These are phyloP conservation scores for Carex parvula DNA, from an alignment of 176 grass and related monocot species.

Conservation along the genomic window DNA sequence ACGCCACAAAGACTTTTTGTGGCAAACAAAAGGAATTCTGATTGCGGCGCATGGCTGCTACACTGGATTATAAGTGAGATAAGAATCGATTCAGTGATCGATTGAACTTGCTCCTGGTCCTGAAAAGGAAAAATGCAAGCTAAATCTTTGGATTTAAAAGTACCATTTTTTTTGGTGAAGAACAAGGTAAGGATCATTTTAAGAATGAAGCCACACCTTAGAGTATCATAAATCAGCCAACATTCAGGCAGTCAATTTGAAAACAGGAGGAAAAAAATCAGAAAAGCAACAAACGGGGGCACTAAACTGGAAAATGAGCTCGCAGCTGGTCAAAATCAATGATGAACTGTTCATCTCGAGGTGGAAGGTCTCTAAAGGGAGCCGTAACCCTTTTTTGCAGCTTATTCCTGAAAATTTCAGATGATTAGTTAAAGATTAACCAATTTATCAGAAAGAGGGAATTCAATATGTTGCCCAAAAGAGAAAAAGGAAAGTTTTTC, in stretches of 20 bases:
- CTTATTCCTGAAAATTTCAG: slow-evolving; percentile 67
- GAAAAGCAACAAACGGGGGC: slow-evolving; percentile 16
- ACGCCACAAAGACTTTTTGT: slow-evolving; percentile 61
- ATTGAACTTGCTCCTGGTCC: slow-evolving; percentile 86
- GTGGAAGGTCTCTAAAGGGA: slow-evolving; percentile 60
- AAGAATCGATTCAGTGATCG: slow-evolving; percentile 78
- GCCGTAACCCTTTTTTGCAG: slow-evolving; percentile 85
- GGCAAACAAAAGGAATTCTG: slow-evolving; percentile 94
- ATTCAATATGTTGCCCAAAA: neutral
- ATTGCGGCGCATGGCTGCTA: slow-evolving; percentile 73
- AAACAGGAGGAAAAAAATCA: neutral
- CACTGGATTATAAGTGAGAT: slow-evolving; percentile 79
- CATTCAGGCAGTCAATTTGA: neutral
- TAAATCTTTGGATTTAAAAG: slow-evolving; percentile 22
- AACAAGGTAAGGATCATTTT: neutral
- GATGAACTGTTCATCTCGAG: slow-evolving; percentile 84
- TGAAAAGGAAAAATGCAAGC: slow-evolving; percentile 33
- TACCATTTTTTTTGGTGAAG: neutral
- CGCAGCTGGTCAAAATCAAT: slow-evolving; percentile 76
- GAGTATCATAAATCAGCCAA: neutral
- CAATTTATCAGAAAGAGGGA: neutral
- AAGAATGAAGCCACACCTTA: neutral
- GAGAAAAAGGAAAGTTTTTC: neutral
- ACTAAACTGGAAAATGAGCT: slow-evolving; percentile 50
- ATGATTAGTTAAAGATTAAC: slow-evolving; percentile 9